Evolutionary conservation across 2,329 filamentous ascomycete genomes (phyloP).

Genomic region (Trichoderma afroharzianum): DNA sequence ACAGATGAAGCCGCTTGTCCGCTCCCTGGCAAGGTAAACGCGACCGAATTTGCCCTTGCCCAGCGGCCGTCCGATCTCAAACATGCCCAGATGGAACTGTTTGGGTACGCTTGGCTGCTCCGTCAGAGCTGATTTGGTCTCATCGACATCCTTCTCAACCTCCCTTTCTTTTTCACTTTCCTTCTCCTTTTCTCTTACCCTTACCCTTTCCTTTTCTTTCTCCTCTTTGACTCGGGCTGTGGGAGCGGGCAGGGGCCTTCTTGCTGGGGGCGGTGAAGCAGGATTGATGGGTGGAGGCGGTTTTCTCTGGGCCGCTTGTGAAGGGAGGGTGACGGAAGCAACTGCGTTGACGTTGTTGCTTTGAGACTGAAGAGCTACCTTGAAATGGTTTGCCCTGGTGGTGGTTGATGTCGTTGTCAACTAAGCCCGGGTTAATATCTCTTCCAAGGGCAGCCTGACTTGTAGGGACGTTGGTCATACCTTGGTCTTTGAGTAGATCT

Average conservation of each 20-base stretch:
- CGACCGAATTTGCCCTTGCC: conserved; percentile 73
- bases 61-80: conserved; percentile 69
- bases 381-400: conserved; percentile 77
- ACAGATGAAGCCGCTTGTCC: conserved; percentile 64
- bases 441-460: neutral
- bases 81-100: conserved; percentile 78
- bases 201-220: neutral
- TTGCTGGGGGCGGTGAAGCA: conserved; percentile 43
- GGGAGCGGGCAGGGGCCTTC: conserved; percentile 46
- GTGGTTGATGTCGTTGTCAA: conserved; percentile 34
- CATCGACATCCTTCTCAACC: conserved; percentile 48
- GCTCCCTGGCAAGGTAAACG: conserved; percentile 67
- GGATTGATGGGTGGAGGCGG: conserved; percentile 26
- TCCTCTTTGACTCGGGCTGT: conserved; percentile 35
- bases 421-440: neutral
- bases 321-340: conserved; percentile 63
- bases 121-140: conserved; percentile 50
- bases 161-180: conserved; percentile 16
- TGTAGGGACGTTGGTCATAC: conserved; percentile 42
- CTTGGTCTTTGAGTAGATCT: conserved; percentile 69
- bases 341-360: conserved; percentile 64
- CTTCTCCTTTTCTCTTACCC: neutral
- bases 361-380: conserved; percentile 77
- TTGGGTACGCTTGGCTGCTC: conserved; percentile 56
- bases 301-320: conserved; percentile 60